Evolutionary conservation across 768 basidiomycete species (phyloP).

Genomic region (Hysterangium stoloniferum): DNA sequence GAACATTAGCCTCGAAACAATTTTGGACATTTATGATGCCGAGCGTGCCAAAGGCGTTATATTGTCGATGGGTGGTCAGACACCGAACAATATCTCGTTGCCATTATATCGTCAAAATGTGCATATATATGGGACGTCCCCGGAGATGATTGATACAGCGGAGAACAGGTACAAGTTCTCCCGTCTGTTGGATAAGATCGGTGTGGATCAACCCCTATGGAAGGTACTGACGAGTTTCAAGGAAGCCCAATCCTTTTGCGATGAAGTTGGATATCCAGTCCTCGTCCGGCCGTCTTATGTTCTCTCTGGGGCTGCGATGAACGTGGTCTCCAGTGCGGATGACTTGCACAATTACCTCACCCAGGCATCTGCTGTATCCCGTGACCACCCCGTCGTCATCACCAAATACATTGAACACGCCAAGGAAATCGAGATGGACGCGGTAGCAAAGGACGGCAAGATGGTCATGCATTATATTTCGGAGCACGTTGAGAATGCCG

Average conservation of each 20-base stretch:
- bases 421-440: constrained; percentile 99
- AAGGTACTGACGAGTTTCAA: constrained; percentile 91
- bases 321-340: constrained; percentile 90
- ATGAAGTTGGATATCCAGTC: constrained; percentile 90
- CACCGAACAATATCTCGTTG: constrained; percentile 96
- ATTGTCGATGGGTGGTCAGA: constrained; percentile 97
- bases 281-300: constrained; percentile 97
- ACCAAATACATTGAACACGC: constrained; percentile 99
- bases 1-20: constrained; percentile 93
- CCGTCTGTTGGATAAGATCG: constrained; percentile 92
- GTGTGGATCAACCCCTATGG: constrained; percentile 97
- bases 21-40: constrained; percentile 92
- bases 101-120: constrained; percentile 95
- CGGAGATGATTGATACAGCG: constrained; percentile 99
- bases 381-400: constrained; percentile 95
- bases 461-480: constrained; percentile 99
- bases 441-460: constrained; percentile 93
- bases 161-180: constrained; percentile 99
- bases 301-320: constrained; percentile 99
- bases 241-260: constrained; percentile 84
- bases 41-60: constrained; percentile 89
- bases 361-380: constrained; percentile 92
- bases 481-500: constrained; percentile 98
- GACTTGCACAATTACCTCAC: constrained; percentile 89
- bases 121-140: constrained; percentile 97